These are phyloP conservation scores for Styphnolobium japonicum DNA, from an alignment of 306 rosid species.

Conservation along the genomic window DNA sequence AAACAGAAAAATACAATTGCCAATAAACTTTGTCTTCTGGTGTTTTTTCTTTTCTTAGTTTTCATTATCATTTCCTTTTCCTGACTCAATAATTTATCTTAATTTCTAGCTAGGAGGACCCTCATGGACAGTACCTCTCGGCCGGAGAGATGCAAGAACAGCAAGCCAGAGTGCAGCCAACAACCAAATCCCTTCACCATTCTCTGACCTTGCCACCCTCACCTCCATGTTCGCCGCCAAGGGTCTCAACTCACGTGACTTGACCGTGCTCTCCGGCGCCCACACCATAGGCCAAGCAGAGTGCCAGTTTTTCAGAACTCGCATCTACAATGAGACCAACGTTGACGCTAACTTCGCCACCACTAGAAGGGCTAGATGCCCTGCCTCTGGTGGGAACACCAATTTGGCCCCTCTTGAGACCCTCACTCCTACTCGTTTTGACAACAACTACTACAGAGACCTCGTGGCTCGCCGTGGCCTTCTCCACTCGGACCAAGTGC, in stretches of 20 bases:
- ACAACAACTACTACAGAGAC: slow-evolving; percentile 54
- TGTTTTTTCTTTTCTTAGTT: background rate
- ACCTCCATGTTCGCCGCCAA: slow-evolving; percentile 36
- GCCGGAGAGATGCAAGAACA: slow-evolving; percentile 73
- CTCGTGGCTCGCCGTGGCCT: slow-evolving; percentile 57
- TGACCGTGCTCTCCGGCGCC: slow-evolving; percentile 70
- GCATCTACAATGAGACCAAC: slow-evolving; percentile 72
- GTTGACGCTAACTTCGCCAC: slow-evolving; percentile 52
- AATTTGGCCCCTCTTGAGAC: slow-evolving; percentile 66
- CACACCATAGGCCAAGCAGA: slow-evolving; percentile 62
- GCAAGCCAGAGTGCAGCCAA: slow-evolving; percentile 66
- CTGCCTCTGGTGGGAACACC: slow-evolving; percentile 46
- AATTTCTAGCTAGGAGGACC: slow-evolving; percentile 73
- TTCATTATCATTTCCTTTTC: background rate
- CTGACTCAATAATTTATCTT: background rate
- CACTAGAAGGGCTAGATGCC: slow-evolving; percentile 43
- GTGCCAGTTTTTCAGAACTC: slow-evolving; percentile 53
- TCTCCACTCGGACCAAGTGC: slow-evolving; percentile 74
- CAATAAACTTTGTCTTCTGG: background rate
- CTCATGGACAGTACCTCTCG: slow-evolving; percentile 57
- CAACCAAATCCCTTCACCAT: slow-evolving; percentile 55
- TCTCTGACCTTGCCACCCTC: slow-evolving; percentile 47
- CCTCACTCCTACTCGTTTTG: slow-evolving; percentile 34
- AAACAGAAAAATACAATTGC: background rate
- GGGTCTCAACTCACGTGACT: slow-evolving; percentile 45